A percentile compares a stretch with the other conserved stretches of the same genome.
Conservation (phyloP, 2,329 filamentous ascomycete species). For the Diaporthe humulicola region DNA sequence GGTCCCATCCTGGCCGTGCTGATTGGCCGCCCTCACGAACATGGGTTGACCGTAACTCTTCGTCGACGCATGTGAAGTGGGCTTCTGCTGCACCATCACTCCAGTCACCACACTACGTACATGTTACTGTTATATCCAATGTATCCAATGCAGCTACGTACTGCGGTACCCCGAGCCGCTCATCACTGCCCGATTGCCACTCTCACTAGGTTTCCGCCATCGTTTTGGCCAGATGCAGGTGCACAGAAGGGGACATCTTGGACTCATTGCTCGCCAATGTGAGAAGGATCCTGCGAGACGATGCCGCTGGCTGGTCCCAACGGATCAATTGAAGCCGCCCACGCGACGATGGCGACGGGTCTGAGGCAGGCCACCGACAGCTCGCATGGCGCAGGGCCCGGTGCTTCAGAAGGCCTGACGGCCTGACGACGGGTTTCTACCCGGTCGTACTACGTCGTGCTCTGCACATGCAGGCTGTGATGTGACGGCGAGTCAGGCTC, state of each 20-base stretch:
- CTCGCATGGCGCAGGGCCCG: neutral
- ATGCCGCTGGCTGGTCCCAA: neutral
- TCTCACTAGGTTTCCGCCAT: conserved; percentile 26
- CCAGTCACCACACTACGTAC: conserved; percentile 14
- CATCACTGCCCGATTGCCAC: conserved; percentile 29
- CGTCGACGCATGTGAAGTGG: conserved; percentile 32
- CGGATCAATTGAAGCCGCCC: neutral
- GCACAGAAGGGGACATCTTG: conserved; percentile 2
- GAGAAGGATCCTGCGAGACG: neutral
- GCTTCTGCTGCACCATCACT: conserved; percentile 21
- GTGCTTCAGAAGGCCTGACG: conserved; percentile 4
- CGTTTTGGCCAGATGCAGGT: conserved; percentile 31
- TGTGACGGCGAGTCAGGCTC: conserved; percentile 28
- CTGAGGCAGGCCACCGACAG: neutral
- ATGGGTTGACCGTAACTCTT: conserved; percentile 32
- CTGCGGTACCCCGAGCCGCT: neutral
- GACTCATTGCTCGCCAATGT: neutral
- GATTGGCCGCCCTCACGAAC: conserved; percentile 9
- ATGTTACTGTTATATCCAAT: neutral
- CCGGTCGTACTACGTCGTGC: conserved; percentile 12
- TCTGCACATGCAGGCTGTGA: conserved; percentile 18
- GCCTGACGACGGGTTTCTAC: conserved; percentile 9
- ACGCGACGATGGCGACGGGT: neutral
- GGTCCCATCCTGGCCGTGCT: conserved; percentile 3
- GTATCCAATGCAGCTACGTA: neutral